These are phyloP conservation scores for Chalara sp. DNA, from an alignment of 2,329 filamentous ascomycete species.

Conservation along the genomic window DNA sequence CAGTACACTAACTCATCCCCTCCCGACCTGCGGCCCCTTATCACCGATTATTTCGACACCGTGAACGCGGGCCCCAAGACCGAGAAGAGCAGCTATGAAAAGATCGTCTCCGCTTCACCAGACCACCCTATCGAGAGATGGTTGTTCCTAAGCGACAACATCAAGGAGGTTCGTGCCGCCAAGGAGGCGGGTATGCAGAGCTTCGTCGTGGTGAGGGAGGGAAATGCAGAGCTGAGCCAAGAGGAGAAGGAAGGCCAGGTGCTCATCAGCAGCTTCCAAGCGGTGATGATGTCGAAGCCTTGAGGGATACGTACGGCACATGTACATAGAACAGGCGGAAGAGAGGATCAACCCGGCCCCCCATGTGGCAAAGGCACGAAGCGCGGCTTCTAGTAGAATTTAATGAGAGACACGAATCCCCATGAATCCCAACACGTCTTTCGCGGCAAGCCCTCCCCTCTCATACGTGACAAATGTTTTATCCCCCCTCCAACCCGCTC, in stretches of 20 bases:
- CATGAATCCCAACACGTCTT: too few relatives aligned
- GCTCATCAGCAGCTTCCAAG: conserved; percentile 22
- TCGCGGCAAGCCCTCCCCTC: too few relatives aligned
- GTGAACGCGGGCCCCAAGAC: conserved; percentile 73
- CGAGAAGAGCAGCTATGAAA: conserved; percentile 56
- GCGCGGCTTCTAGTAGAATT: too few relatives aligned
- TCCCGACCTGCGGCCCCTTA: conserved; percentile 50
- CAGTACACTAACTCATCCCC: conserved; percentile 49
- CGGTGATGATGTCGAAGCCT: neutral
- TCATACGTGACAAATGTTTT: too few relatives aligned
- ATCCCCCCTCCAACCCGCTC: too few relatives aligned
- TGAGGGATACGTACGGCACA: too few relatives aligned
- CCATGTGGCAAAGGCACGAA: too few relatives aligned
- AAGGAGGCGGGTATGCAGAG: conserved; percentile 56
- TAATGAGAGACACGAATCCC: too few relatives aligned
- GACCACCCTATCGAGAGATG: conserved; percentile 45
- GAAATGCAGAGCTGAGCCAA: conserved; percentile 57
- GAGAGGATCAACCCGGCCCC: too few relatives aligned
- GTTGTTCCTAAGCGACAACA: conserved; percentile 78
- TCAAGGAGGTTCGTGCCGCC: conserved; percentile 61
- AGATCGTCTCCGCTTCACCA: conserved; percentile 13
- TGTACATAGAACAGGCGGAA: too few relatives aligned
- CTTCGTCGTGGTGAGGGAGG: conserved; percentile 57
- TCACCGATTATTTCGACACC: conserved; percentile 71
- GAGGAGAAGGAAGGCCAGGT: conserved; percentile 32